Evolutionary conservation across 805 yeast species (phyloP), one percentile per base, ranked within the genome.

Genomic region (Sugiyamaella boreocaroliniensis): DNA sequence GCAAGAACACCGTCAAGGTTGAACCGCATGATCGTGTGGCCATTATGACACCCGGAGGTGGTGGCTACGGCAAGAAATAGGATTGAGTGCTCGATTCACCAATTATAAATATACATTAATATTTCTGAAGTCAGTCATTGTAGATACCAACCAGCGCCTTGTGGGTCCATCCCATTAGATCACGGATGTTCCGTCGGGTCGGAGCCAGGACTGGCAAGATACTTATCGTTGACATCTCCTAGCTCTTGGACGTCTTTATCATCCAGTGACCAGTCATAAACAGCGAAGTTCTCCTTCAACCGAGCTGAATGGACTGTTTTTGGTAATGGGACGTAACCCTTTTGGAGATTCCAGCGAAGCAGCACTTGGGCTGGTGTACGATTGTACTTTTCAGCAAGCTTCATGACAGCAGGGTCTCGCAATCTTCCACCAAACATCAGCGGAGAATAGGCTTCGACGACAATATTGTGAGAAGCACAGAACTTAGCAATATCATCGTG

Each of bases 21-120:
- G 59, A 69, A 14, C 66, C 75, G 4, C 93, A 93, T 2, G 95
- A 88, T 60, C 72, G 86, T 48, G 65, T 87, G 40, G 67, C 82
- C 7, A 80, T 88, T 40, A 67, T 72, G 60, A 86, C 95, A 0
- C 95, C 96, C 1, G 96, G 96, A 44, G 95, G 93, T 32, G 95
- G 93, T 44, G 95, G 89, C 0, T 86, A 75, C 66, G 95, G 95
- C 37, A 14, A 32, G 37, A 11, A 10, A 9, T 32, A 22, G 26
- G 26, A 22, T 22, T 6, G 6, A 22, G 6, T 22, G 26, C 26
- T 22, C 26, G 6, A 22, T 22, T 22, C 26, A 22, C 26, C 6
- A 22, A 6, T 22, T 22, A 22, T 22, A 22, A 22, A 22, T 22
- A 6, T 45, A 50, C 29, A 43, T 12, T 18, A 16, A 26, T 3